phyloP scores from a whole-genome alignment of 148 eudicot genomes.

The Cornus kousa region DNA sequence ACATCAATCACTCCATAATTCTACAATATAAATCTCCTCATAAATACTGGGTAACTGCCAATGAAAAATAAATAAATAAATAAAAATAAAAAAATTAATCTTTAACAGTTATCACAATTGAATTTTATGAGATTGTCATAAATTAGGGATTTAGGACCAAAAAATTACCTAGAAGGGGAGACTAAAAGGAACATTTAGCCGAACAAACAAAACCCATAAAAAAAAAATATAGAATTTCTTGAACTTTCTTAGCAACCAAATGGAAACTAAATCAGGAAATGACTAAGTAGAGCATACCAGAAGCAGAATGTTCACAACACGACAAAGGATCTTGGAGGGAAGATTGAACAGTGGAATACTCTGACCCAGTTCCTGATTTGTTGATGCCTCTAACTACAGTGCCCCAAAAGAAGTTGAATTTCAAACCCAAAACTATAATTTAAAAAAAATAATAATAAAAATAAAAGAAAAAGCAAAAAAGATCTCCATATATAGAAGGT shows the following conservation, averaged over 20 bases:
- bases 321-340: constrained; percentile 80
- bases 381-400: constrained; percentile 83
- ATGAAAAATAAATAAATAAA: no score
- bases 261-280: not conserved
- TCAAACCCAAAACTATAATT: constrained; percentile 10
- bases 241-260: constrained; percentile 6
- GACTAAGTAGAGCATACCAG: constrained; percentile 35
- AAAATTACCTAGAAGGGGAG: no score
- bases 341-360: constrained; percentile 62
- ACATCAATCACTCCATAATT: not conserved
- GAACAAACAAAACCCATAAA: not conserved
- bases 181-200: not conserved
- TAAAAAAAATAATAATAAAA: not conserved
- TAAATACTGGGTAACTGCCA: not conserved
- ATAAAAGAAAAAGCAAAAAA: not conserved
- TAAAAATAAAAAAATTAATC: no score
- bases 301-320: constrained; percentile 57
- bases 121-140: not conserved
- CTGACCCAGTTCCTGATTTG: constrained; percentile 66
- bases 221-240: not conserved
- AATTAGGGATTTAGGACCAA: no score
- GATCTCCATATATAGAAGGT: not conserved
- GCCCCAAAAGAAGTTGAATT: not conserved
- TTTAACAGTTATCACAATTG: no score
- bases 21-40: constrained; percentile 2